These are phyloP conservation scores for Vitis hybrid DNA, from an alignment of 177 flowering plant species.

Conservation along the genomic window DNA sequence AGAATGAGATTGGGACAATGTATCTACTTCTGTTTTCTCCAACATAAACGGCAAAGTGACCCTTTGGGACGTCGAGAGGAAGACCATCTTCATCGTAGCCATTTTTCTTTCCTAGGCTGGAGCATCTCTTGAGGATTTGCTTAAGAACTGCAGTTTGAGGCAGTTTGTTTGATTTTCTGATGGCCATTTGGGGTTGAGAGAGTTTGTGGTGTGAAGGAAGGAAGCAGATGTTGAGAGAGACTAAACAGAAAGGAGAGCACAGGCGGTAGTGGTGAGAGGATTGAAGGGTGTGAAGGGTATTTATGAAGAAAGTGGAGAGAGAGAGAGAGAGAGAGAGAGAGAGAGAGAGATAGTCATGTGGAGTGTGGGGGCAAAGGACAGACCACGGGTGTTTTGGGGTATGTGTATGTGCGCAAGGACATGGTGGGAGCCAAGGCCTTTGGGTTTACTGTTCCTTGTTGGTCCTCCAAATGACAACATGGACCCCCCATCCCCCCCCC, in stretches of 20 bases:
- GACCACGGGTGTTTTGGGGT: constrained; percentile 38
- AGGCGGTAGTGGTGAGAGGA: constrained; percentile 15
- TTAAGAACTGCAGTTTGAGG: constrained; percentile 76
- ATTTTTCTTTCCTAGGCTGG: constrained; percentile 77
- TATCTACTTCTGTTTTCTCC: constrained; percentile 80
- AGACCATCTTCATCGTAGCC: constrained; percentile 53
- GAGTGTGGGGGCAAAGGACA: constrained; percentile 31
- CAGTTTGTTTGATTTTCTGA: constrained; percentile 55
- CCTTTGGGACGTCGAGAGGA: constrained; percentile 89
- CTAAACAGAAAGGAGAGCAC: constrained; percentile 7
- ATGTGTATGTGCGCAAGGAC: constrained; percentile 24
- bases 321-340: constrained; percentile 15
- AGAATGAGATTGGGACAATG: constrained; percentile 84
- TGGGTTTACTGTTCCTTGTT: constrained; percentile 30
- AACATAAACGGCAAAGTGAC: constrained; percentile 92
- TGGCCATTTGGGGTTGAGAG: constrained; percentile 42
- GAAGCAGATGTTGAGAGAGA: background rate
- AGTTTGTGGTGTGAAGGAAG: constrained; percentile 1
- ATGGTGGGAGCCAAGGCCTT: constrained; percentile 32
- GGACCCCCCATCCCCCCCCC: constrained; percentile 27
- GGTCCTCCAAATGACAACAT: constrained; percentile 34
- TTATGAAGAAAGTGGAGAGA: constrained; percentile 35
- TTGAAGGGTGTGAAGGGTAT: constrained; percentile 38
- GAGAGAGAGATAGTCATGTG: constrained; percentile 22
- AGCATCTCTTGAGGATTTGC: constrained; percentile 89